Percentiles rank a stretch among this genome's conserved stretches.
Conservation (phyloP, 495 filamentous ascomycete genomes). For the Penicillium bialowiezense region DNA sequence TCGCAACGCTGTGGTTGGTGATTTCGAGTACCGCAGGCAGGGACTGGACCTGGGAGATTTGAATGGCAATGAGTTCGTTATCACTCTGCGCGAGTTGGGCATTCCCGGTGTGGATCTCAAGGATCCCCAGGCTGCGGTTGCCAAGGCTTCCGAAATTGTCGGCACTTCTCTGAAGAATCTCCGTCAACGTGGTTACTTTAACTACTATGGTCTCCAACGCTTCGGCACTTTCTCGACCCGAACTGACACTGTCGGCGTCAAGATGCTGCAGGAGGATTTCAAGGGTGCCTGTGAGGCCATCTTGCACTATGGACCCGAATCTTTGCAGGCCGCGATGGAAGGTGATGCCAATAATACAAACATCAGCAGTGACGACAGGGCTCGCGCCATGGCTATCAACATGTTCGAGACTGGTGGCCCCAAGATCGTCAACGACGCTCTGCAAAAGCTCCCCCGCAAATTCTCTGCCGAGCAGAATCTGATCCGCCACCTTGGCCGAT, state of each 20-base stretch:
- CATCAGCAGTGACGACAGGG: conserved; percentile 67
- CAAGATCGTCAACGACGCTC: conserved; percentile 51
- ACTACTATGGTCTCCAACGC: conserved; percentile 93
- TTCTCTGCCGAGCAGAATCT: conserved; percentile 77
- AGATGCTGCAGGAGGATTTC: conserved; percentile 77
- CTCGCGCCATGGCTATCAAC: conserved; percentile 71
- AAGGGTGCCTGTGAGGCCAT: conserved; percentile 73
- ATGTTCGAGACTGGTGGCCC: conserved; percentile 54
- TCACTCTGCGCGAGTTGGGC: conserved; percentile 80
- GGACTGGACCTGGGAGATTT: conserved; percentile 80
- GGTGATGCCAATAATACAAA: conserved; percentile 32
- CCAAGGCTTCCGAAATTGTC: conserved; percentile 54
- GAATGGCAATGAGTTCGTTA: conserved; percentile 83
- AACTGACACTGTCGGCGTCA: conserved; percentile 78
- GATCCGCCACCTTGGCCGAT: conserved; percentile 65
- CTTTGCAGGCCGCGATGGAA: conserved; percentile 45
- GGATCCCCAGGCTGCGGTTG: conserved; percentile 31
- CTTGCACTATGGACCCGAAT: conserved; percentile 58
- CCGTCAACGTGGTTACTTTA: conserved; percentile 74
- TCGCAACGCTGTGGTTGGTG: conserved; percentile 62
- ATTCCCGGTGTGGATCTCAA: conserved; percentile 51
- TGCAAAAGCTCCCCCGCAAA: conserved; percentile 69
- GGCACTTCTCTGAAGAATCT: conserved; percentile 52
- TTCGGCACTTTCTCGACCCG: conserved; percentile 83
- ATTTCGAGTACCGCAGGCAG: conserved; percentile 69